Conservation (phyloP, 768 basidiomycete genomes). For the Suillus ampliporus region DNA sequence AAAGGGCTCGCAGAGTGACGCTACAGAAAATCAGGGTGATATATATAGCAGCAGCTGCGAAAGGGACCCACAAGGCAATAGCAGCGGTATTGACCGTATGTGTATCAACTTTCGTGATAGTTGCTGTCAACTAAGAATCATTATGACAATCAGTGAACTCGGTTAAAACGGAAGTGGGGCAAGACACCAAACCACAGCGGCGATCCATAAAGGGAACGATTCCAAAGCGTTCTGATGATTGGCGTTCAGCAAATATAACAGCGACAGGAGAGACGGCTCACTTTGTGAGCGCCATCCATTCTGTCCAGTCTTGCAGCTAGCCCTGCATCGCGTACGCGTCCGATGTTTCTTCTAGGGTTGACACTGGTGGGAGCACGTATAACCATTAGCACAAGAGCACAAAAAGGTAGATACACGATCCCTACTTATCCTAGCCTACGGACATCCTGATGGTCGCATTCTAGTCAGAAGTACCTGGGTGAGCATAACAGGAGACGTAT, state of each 20-base stretch:
- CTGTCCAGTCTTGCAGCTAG: constrained; percentile 1
- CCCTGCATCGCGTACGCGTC: constrained; percentile 6
- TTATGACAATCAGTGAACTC: neutral
- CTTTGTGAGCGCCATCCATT: constrained; percentile 17
- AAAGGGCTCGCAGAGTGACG: constrained; percentile 9
- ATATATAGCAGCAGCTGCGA: neutral
- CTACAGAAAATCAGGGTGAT: neutral
- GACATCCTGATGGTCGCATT: constrained; percentile 1
- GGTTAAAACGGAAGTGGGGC: neutral
- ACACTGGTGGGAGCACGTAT: neutral
- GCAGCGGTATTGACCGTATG: constrained; percentile 9
- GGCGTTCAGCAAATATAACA: neutral
- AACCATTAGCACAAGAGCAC: neutral
- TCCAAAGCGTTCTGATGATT: constrained; percentile 11
- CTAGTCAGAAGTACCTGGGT: neutral
- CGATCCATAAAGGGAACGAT: constrained; percentile 9
- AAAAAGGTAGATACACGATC: too few species aligned
- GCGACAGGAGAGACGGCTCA: neutral
- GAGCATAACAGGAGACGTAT: neutral
- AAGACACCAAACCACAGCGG: constrained; percentile 9
- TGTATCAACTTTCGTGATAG: constrained; percentile 4
- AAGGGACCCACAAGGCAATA: constrained; percentile 7
- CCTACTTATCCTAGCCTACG: constrained; percentile 14
- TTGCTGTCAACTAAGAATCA: constrained; percentile 11
- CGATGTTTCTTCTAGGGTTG: constrained; percentile 10